phyloP scores from a whole-genome alignment of 2,329 filamentous ascomycete genomes.

The Botrytis byssoidea region DNA sequence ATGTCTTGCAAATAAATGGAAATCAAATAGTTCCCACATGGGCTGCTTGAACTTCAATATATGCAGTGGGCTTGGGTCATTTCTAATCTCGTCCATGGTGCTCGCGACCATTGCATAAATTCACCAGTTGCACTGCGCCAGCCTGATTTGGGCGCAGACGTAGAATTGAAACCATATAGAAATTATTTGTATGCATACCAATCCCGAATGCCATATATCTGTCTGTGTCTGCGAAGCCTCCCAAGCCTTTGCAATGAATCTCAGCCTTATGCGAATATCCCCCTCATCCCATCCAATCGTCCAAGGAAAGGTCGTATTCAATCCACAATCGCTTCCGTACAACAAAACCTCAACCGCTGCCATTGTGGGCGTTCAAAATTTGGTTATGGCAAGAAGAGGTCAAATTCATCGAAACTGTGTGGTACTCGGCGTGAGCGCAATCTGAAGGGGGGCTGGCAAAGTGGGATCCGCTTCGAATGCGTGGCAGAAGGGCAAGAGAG shows the following conservation, averaged over 20 bases:
- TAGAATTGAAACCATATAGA: conserved; percentile 22
- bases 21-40: neutral
- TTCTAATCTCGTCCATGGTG: conserved; percentile 23
- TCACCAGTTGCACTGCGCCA: conserved; percentile 14
- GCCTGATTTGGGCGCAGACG: neutral
- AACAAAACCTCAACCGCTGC: conserved; percentile 45
- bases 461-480: conserved; percentile 21
- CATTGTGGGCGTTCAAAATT: conserved; percentile 43
- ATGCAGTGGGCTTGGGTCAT: neutral
- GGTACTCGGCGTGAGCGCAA: conserved; percentile 22
- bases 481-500: neutral
- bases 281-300: conserved; percentile 48
- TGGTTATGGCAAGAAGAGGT: conserved; percentile 34
- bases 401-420: conserved; percentile 40
- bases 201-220: conserved; percentile 28
- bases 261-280: conserved; percentile 40
- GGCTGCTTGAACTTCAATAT: neutral
- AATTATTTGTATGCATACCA: conserved; percentile 36
- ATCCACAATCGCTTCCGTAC: conserved; percentile 43
- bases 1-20: conserved; percentile 21
- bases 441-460: conserved; percentile 19
- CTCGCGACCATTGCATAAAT: neutral
- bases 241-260: conserved; percentile 40
- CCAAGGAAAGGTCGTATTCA: conserved; percentile 44
- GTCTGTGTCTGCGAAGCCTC: conserved; percentile 32